Conservation (phyloP, 2,329 filamentous ascomycete species). For the Aspergillus sp. region DNA sequence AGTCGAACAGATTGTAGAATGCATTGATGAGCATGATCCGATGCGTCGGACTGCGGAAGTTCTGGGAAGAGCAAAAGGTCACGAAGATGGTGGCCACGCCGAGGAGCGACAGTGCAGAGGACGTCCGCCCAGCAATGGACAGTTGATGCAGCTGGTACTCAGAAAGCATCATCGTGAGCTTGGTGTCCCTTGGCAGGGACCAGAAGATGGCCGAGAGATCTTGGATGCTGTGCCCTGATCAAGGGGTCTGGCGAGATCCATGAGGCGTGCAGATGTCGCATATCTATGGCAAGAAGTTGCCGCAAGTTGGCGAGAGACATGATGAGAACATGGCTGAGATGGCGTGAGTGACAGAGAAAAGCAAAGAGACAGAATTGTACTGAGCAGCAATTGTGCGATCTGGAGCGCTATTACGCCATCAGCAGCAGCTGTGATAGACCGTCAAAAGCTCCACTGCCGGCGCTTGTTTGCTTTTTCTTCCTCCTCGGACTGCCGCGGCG, state of each 20-base stretch:
- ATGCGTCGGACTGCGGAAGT: conserved; percentile 42
- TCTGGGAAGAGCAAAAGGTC: conserved; percentile 31
- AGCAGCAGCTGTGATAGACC: not conserved
- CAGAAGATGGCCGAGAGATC: too few species aligned
- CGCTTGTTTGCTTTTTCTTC: not conserved
- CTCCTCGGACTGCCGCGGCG: not conserved
- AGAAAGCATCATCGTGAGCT: conserved; percentile 22
- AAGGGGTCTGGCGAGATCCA: not conserved
- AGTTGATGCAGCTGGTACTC: conserved; percentile 26
- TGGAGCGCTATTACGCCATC: conserved; percentile 5
- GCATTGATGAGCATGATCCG: conserved; percentile 42
- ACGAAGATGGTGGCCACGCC: conserved; percentile 37
- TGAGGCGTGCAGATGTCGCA: not conserved
- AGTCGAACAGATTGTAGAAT: conserved; percentile 40
- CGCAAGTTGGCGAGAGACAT: not conserved
- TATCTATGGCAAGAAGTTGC: not conserved
- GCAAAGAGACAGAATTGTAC: not conserved
- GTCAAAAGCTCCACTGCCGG: not conserved
- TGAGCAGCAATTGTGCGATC: conserved; percentile 1
- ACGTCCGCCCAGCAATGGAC: conserved; percentile 30
- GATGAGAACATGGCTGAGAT: not conserved
- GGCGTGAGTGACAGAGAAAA: not conserved
- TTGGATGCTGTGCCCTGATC: not conserved
- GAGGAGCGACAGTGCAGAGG: conserved; percentile 33
- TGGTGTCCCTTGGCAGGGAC: not conserved